Conservation (phyloP, 75 land plant genomes). For the Larix kaempferi region DNA sequence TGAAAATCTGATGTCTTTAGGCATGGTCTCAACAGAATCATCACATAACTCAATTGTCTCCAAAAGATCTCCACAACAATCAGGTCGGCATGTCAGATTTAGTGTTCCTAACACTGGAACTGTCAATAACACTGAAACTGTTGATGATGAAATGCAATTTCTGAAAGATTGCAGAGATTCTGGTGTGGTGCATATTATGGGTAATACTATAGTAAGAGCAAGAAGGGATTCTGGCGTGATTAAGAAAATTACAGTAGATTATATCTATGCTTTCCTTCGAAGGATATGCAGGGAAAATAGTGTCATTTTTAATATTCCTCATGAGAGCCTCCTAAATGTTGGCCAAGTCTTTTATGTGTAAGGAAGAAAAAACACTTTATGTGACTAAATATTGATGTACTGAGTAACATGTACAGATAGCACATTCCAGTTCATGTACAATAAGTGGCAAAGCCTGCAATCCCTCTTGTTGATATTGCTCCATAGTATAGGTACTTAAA, state of each 20-base stretch:
- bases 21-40: slow-evolving; percentile 17
- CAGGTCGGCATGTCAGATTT: not conserved
- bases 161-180: slow-evolving; percentile 57
- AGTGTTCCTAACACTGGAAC: slow-evolving; percentile 19
- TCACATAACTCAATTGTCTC: slow-evolving; percentile 48
- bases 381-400: not conserved
- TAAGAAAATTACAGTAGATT: slow-evolving; percentile 66
- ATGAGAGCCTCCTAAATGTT: slow-evolving; percentile 76
- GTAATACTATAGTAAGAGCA: slow-evolving; percentile 72
- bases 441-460: not conserved
- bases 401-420: slow-evolving; percentile 2
- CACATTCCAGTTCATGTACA: not conserved
- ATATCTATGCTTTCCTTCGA: slow-evolving; percentile 72
- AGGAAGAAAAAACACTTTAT: not conserved
- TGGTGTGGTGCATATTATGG: slow-evolving; percentile 81
- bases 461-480: not conserved
- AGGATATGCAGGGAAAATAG: slow-evolving; percentile 76
- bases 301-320: slow-evolving; percentile 69
- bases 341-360: slow-evolving; percentile 78
- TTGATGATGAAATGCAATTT: slow-evolving; percentile 48
- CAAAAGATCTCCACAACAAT: slow-evolving; percentile 17
- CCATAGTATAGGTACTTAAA: too few species aligned
- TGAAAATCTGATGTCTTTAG: slow-evolving; percentile 21
- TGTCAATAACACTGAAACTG: slow-evolving; percentile 19
- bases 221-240: slow-evolving; percentile 47